Evolutionary conservation across 2,329 filamentous ascomycete species (phyloP).

Genomic region (Phialemoniopsis sp.): DNA sequence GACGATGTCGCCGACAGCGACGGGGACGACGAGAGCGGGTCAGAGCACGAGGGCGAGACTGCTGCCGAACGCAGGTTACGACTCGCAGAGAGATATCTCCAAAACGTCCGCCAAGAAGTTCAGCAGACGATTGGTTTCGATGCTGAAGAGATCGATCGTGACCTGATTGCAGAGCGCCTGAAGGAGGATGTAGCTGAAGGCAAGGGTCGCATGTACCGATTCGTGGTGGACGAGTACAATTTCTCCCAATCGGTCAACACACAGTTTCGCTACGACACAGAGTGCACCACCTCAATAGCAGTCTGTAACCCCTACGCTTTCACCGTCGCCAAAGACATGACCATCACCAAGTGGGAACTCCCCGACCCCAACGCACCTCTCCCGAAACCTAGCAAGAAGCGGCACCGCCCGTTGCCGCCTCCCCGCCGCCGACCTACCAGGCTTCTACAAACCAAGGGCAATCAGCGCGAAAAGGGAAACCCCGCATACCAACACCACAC

Average conservation of each 20-base stretch:
- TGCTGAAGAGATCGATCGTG: conserved; percentile 87
- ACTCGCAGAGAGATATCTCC: conserved; percentile 87
- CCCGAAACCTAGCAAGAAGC: conserved; percentile 49
- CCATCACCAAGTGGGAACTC: conserved; percentile 85
- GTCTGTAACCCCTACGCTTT: conserved; percentile 78
- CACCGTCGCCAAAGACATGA: conserved; percentile 81
- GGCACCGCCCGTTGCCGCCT: conserved; percentile 52
- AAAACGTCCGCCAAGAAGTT: conserved; percentile 81
- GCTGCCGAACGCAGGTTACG: conserved; percentile 82
- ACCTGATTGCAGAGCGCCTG: conserved; percentile 80
- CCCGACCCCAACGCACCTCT: conserved; percentile 39
- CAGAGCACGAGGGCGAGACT: conserved; percentile 79
- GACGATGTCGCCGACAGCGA: conserved; percentile 28
- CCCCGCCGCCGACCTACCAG: conserved; percentile 59
- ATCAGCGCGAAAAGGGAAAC: too few relatives aligned
- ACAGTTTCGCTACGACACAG: conserved; percentile 74
- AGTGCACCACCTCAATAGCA: conserved; percentile 75
- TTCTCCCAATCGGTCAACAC: conserved; percentile 65
- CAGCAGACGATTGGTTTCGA: conserved; percentile 59
- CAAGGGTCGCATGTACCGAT: conserved; percentile 74
- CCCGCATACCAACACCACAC: conserved; percentile 71
- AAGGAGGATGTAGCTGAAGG: conserved; percentile 61
- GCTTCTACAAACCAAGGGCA: conserved; percentile 23
- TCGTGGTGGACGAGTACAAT: conserved; percentile 69
- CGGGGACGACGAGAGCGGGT: conserved; percentile 51